Evolutionary conservation across 768 basidiomycete species (phyloP), one percentile per base, ranked within the genome.

Genomic region (Jaapia argillacea): DNA sequence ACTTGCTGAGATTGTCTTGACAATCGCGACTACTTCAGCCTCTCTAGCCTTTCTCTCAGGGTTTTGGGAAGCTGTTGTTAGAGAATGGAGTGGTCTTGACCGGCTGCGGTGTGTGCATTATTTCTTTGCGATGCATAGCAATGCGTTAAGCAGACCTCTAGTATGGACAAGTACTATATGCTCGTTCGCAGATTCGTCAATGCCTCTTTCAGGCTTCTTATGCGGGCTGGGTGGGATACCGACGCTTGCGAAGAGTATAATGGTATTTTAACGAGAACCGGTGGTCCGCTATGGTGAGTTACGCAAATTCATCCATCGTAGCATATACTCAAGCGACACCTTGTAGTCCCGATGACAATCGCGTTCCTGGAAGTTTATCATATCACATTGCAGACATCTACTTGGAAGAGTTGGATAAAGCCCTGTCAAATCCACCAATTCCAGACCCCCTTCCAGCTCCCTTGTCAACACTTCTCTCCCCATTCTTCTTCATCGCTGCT

Each of bases 131-230:
- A n/a, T 43, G 21, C 25, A 21, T 21, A 20, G 7, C 7, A 20
- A 28, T 18, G 36, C 35, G 21, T 23, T 21, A 6, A 26, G 4
- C 7, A 33, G 24, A 36, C 14, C 5, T 12, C 3, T 13, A 96
- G 93, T 52, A 80, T 97, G 59, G 94, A 99, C 72, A 99, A 99
- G 61, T 98, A 88, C 60, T 93, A 94, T 58, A 81, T 97, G 79
- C 82, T 99, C 37, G 79, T 97, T 46, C 75, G 94, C 46, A 74
- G 84, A 50, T 97, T 90, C 55, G 71, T 87, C 43, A 86, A 92
- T 54, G 88, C 83, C 1, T 76, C 84, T 1, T 93, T 98, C 61
- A 69, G 83, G 25, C 72, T 96, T 16, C 71, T 98, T 21, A 71
- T 81, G 27, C 73, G 81, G 36, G 60, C 63, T 18, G 67, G 73